Evolutionary conservation across 352 stramenopile genomes (phyloP).

Genomic region (Globisporangium canariense): DNA sequence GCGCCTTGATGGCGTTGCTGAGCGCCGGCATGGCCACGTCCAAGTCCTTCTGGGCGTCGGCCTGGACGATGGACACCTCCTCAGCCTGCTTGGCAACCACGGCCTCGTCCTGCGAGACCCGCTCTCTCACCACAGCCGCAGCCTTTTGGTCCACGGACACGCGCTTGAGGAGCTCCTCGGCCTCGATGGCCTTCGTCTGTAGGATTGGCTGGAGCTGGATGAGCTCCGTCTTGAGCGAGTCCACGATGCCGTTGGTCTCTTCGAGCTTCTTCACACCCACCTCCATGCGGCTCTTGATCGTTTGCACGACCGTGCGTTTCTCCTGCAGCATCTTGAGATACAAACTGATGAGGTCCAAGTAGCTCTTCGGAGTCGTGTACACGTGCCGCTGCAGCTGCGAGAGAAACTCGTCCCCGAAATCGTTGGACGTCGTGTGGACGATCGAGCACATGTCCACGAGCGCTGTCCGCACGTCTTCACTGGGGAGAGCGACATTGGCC

Average conservation of each 20-base stretch:
- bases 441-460: conserved; percentile 91
- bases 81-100: conserved; percentile 89
- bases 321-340: conserved; percentile 92
- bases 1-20: conserved; percentile 84
- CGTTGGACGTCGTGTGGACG: conserved; percentile 91
- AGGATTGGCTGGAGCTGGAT: conserved; percentile 91
- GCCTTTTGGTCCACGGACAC: conserved; percentile 93
- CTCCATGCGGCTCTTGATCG: conserved; percentile 87
- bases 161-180: conserved; percentile 89
- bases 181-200: conserved; percentile 87
- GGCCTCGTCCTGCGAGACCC: conserved; percentile 90
- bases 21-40: conserved; percentile 92
- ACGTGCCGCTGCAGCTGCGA: conserved; percentile 88
- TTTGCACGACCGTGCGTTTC: conserved; percentile 78
- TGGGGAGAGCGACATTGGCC: conserved; percentile 70
- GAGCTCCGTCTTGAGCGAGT: conserved; percentile 90
- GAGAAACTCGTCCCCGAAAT: conserved; percentile 87
- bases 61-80: conserved; percentile 89
- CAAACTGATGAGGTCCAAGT: conserved; percentile 94
- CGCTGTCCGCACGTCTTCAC: conserved; percentile 59
- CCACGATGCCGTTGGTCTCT: conserved; percentile 93
- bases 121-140: conserved; percentile 81
- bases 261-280: conserved; percentile 92
- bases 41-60: conserved; percentile 91
- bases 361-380: conserved; percentile 97